These are phyloP conservation scores for Byssochlamys sp. DNA, from an alignment of 2,329 filamentous ascomycete genomes.

Conservation along the genomic window DNA sequence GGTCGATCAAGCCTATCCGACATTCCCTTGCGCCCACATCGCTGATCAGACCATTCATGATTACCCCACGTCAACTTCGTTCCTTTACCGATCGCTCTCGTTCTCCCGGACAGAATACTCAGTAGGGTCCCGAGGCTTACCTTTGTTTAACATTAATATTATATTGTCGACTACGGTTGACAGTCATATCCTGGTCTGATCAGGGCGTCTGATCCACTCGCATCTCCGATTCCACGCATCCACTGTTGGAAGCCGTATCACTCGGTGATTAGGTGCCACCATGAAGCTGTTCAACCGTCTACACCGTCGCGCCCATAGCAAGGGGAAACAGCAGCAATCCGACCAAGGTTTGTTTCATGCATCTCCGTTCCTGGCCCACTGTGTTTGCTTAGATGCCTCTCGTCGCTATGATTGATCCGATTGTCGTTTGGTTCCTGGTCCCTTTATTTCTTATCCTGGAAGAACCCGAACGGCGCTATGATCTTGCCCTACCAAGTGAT, in stretches of 20 bases:
- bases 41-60: neutral
- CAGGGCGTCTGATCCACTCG: neutral
- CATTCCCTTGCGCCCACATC: neutral
- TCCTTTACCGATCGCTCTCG: neutral
- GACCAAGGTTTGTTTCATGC: constrained; percentile 1
- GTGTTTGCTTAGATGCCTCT: neutral
- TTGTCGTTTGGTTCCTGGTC: neutral
- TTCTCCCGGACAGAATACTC: neutral
- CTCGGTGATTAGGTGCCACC: neutral
- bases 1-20: neutral
- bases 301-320: constrained; percentile 9
- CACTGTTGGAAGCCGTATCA: neutral
- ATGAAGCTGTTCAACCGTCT: constrained; percentile 12
- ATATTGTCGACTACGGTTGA: neutral
- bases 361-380: neutral
- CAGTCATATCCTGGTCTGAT: neutral
- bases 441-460: neutral
- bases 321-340: constrained; percentile 6
- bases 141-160: too few relatives aligned
- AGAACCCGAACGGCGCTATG: neutral
- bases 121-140: neutral
- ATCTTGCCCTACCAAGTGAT: neutral
- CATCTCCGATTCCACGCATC: neutral
- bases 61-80: neutral
- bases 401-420: neutral